Conservation (phyloP, 768 basidiomycete genomes). For the Leccinum uliginosum region DNA sequence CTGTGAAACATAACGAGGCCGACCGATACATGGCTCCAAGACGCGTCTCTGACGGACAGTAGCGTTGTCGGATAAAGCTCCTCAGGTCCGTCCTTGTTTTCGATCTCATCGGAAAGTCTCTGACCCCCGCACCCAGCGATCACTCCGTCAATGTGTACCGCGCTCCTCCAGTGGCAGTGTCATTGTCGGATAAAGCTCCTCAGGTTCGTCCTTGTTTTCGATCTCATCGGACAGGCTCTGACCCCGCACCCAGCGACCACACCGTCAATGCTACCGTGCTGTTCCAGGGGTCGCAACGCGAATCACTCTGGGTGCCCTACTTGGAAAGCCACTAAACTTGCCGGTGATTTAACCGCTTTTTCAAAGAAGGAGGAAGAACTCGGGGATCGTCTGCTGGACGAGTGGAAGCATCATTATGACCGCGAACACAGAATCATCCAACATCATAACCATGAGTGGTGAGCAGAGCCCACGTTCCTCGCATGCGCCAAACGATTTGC, state of each 20-base stretch:
- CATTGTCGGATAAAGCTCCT: constrained; percentile 16
- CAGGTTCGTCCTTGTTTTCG: constrained; percentile 10
- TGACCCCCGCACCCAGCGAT: no score
- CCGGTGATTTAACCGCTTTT: background rate
- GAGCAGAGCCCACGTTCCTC: background rate
- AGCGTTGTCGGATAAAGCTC: constrained; percentile 16
- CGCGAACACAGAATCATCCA: background rate
- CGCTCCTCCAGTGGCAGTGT: no score
- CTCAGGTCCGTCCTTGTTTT: constrained; percentile 12
- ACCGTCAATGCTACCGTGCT: constrained; percentile 3
- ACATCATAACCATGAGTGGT: constrained; percentile 16
- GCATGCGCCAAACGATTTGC: background rate
- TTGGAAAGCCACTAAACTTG: constrained; percentile 13
- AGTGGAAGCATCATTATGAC: constrained; percentile 28
- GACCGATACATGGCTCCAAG: constrained; percentile 38
- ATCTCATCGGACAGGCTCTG: background rate
- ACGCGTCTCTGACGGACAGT: constrained; percentile 6
- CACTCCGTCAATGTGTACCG: no score
- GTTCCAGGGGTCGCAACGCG: background rate
- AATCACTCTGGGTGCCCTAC: constrained; percentile 17
- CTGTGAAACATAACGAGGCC: constrained; percentile 44
- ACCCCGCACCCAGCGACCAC: constrained; percentile 5
- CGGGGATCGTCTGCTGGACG: constrained; percentile 4
- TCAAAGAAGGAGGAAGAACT: background rate
- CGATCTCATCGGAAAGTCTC: no score